Conservation (phyloP, 345 rosid species). For the Garcia nutans region DNA sequence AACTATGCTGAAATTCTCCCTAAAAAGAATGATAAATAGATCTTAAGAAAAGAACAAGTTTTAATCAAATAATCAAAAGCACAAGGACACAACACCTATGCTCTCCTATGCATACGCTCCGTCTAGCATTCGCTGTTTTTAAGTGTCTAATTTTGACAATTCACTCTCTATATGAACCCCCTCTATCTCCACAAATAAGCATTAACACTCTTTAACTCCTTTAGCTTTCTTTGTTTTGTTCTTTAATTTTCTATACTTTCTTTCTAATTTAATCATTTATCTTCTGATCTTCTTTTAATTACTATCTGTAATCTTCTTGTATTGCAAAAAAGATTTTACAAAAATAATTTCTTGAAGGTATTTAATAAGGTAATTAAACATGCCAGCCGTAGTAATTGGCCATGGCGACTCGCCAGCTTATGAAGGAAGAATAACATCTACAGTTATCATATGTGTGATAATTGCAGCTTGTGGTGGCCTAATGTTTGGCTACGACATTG, state of each 20-base stretch:
- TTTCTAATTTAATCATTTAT: background rate
- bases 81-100: background rate
- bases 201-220: background rate
- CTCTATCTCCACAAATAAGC: background rate
- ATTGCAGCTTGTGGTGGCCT: slow-evolving; percentile 56
- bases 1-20: background rate
- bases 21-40: background rate
- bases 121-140: background rate
- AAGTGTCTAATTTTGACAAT: background rate
- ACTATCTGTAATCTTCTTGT: background rate
- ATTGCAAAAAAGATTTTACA: background rate
- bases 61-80: background rate
- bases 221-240: background rate
- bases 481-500: slow-evolving; percentile 64
- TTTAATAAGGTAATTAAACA: background rate
- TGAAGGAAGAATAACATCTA: slow-evolving; percentile 12
- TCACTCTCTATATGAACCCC: background rate
- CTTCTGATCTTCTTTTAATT: background rate
- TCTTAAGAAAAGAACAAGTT: background rate
- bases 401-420: slow-evolving; percentile 4
- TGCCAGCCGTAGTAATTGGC: slow-evolving; percentile 14
- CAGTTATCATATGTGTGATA: slow-evolving; percentile 12
- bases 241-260: too few species aligned
- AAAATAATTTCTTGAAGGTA: background rate
- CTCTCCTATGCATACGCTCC: background rate